Evolutionary conservation across 1,284 basidiomycete species (phyloP), one percentile per base, ranked within the genome.

Genomic region (Agroathelia rolfsii): DNA sequence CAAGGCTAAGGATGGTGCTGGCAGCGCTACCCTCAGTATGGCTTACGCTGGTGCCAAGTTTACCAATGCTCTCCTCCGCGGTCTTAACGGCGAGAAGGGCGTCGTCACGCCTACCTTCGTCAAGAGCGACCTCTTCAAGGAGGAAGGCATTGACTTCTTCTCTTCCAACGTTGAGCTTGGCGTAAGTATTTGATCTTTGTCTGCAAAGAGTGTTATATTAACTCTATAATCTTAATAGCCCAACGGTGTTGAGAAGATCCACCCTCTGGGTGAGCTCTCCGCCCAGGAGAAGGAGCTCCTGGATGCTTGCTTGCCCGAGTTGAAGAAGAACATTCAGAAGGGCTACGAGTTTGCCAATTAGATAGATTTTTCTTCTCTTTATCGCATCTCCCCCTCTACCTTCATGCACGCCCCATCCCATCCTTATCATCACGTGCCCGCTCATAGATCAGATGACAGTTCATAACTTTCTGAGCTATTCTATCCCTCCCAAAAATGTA

Each of bases 321-420:
- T 94, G 51, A 85, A 86, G 76, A 92, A 89, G 77, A 95, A 95
- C 78, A 93, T 96, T 52, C 78, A 86, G 62, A 94, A 92, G 78
- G 90, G 89, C 62, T 78, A 74, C 61, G 69, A 75, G 39, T 92
- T 94, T 50, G 82, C 78, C 51, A n/a, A 48, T 50, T 34, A 13
- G 12, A 16, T 16, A 23, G 11, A 6, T 31, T 9, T 24, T 9
- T 24, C 23, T n/a, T 24, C 23, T 24, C 9, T n/a, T n/a, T 24
- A 24, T n/a, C 23, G n/a, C 23, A 24, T 24, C n/a, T 24, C 23
- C 9, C 9, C 23, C 23, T 24, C 23, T 9, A 9, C 9, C 9
- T 9, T n/a, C 23, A 24, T 24, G 9, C 23, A 24, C 23, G 9
- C 9, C 23, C n/a, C 23, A n/a, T 9, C 9, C n/a, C 23, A 24